Conservation (phyloP, 169 alveolate species). For the Cyclospora cayetanensis region DNA sequence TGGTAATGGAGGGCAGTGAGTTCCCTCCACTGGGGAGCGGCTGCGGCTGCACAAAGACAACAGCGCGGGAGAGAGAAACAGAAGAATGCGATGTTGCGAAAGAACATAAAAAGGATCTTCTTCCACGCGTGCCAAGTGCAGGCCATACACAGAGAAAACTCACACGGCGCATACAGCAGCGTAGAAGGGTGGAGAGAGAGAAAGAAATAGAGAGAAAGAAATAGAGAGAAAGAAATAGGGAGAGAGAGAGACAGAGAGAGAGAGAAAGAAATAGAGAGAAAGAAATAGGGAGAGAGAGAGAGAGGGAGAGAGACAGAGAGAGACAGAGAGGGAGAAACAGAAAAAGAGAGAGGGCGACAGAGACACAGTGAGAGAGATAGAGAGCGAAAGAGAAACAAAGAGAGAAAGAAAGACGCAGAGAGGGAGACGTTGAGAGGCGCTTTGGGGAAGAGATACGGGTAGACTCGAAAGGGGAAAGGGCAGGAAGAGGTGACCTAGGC, state of each 20-base stretch:
- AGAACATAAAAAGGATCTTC: neutral
- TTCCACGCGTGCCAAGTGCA: neutral
- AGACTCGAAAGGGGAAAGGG: no score
- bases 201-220: neutral
- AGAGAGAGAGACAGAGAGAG: neutral
- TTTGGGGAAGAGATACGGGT: no score
- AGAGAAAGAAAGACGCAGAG: neutral
- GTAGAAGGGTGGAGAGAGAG: no score
- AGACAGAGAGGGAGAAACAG: neutral
- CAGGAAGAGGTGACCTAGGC: no score
- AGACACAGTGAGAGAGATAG: neutral
- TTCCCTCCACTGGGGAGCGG: conserved; percentile 64
- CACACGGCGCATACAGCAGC: no score
- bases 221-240: neutral
- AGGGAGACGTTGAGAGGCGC: neutral
- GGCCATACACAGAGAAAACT: no score
- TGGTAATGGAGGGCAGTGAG: conserved; percentile 65
- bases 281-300: neutral
- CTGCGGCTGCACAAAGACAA: conserved; percentile 23
- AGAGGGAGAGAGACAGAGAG: neutral
- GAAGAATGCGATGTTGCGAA: neutral
- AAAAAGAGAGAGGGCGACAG: no score
- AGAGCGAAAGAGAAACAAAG: neutral
- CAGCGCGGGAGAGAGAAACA: neutral
- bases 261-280: neutral